Percentiles rank a stretch among this genome's conserved stretches.
Conservation (phyloP, 805 yeast genomes). For the Teunomyces cretensis region DNA sequence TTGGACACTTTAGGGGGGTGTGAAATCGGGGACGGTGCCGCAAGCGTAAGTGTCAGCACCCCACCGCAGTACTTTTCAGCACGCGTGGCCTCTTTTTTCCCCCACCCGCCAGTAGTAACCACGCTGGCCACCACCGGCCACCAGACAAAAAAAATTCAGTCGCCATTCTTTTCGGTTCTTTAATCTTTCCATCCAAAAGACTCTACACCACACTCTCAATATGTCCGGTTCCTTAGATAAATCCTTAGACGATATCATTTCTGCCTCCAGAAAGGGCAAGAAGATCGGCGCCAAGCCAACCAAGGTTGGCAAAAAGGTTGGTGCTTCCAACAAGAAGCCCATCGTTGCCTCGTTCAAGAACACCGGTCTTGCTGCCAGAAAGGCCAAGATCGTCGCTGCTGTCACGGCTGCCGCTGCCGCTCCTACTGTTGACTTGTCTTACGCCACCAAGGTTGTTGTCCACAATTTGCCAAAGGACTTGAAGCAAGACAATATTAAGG, state of each 20-base stretch:
- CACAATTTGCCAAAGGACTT: conserved; percentile 83
- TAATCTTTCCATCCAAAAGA: not conserved
- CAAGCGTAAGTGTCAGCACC: conserved; percentile 1
- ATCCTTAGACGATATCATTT: conserved; percentile 92
- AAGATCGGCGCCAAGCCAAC: conserved; percentile 24
- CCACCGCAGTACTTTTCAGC: not conserved
- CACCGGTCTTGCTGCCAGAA: conserved; percentile 24
- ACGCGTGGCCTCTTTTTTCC: not conserved
- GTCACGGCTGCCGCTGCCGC: conserved; percentile 17
- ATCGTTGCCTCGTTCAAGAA: conserved; percentile 27
- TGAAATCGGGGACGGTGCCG: not conserved
- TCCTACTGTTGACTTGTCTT: conserved; percentile 43
- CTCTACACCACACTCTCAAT: conserved; percentile 11
- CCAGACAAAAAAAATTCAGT: not conserved
- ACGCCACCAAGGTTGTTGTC: conserved; percentile 81
- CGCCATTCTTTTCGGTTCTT: not conserved
- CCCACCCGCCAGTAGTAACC: too few relatives aligned
- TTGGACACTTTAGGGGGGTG: too few relatives aligned
- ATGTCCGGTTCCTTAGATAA: conserved; percentile 82
- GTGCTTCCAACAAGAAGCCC: conserved; percentile 24
- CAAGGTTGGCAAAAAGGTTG: conserved; percentile 39
- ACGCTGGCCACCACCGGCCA: not conserved
- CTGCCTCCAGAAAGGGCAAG: conserved; percentile 44
- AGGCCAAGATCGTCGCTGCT: conserved; percentile 17
- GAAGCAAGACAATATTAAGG: conserved; percentile 79